Base-by-base conservation (phyloP, 2,329 filamentous ascomycete genomes). In the Epicoccum sorghinum region DNA sequence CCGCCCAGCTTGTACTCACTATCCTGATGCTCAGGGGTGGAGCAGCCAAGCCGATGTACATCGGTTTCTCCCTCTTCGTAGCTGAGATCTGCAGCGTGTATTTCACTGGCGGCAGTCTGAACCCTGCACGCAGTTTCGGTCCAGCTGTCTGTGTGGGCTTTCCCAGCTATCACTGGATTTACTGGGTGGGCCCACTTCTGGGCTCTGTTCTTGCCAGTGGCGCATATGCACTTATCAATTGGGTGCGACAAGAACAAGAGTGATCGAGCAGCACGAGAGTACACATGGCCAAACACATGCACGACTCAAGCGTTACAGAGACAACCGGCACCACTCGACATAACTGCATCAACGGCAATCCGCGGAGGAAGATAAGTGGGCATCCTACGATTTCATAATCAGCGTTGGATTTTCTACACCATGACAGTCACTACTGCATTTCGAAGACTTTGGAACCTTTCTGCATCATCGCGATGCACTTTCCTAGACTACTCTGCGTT, bases 41-140 rank as follows among this genome's bases (percentile, higher is more conserved):
- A 22, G 43, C 55, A 12, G 85, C 89, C 66, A 90, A 91, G 75
- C 88, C 89, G 0, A 76, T 91, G 12, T 87, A 86, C 9, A 89
- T 92, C 62, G 89, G 89, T 1, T 72, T 89, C 9, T 80, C 87
- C 0, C 80, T 91, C 52, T 91, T 91, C 71, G 80, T 90, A 45
- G 75, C 77, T 0, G 77, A 84, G 56, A 63, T 85, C 35, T 74
- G 75, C 27, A 79, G 80, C 72, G 77, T 79, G 2, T 77, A 68
- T 65, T 79, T 73, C 54, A 79, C 77, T 1, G 76, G 77, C 29
- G 76, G 77, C n/a, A 76, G 73, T 9, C 67, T 80, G 30, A 80
- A 80, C 54, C 78, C 78, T 14, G 77, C 78, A 3, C 72, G 78
- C 41, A 77, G 75, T 24, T 78, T 80, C 56, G 78, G 77, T 4